Evolutionary conservation across 192 early-diverging fungal species (phyloP).

Genomic region (Mortierella claussenii): DNA sequence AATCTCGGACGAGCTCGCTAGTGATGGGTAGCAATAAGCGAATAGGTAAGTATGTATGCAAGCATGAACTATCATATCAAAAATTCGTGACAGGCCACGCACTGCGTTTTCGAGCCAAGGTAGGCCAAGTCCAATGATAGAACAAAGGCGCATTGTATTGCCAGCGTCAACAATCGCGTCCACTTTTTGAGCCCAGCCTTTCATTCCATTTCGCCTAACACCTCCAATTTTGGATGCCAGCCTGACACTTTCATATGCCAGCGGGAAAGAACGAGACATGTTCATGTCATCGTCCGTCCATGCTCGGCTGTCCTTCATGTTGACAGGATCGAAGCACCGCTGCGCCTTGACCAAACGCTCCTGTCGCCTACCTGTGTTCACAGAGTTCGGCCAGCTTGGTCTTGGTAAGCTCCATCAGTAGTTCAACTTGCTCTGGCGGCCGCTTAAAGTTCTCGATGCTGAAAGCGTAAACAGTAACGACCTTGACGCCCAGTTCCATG

Average conservation of each 20-base stretch:
- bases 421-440: conserved; percentile 82
- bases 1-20: conserved; percentile 78
- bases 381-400: conserved; percentile 83
- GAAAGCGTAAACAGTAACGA: conserved; percentile 96
- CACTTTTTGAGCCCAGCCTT: conserved; percentile 5
- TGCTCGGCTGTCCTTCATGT: too few relatives aligned
- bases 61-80: too few relatives aligned
- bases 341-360: too few relatives aligned
- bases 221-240: too few relatives aligned
- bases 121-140: too few relatives aligned
- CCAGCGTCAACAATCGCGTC: neutral
- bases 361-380: conserved; percentile 75
- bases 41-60: too few relatives aligned
- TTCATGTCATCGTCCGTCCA: neutral
- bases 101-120: too few relatives aligned
- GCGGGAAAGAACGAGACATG: neutral
- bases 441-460: conserved; percentile 98
- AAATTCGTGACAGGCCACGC: too few relatives aligned
- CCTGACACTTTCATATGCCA: conserved; percentile 44
- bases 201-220: neutral
- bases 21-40: neutral
- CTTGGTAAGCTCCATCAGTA: conserved; percentile 84
- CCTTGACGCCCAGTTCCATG: conserved; percentile 83
- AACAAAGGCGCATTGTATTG: too few relatives aligned
- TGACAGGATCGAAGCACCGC: too few relatives aligned